Percentiles rank a stretch among this genome's conserved stretches.
phyloP scores from a whole-genome alignment of 148 eudicot species.

The Chenopodium album region DNA sequence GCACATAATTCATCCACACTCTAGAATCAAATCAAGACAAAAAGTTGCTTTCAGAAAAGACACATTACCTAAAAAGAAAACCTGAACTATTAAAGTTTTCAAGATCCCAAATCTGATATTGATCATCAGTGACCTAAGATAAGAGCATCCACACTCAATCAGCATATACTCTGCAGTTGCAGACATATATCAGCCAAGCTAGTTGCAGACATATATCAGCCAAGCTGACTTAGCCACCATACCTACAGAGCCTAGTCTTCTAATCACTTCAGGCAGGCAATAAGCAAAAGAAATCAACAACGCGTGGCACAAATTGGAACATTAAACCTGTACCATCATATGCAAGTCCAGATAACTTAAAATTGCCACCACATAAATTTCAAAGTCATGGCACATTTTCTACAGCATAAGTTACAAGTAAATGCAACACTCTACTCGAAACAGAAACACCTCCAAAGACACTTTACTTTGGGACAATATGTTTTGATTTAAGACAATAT shows the following conservation, averaged over 20 bases:
- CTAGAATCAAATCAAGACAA: neutral
- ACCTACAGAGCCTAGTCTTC: neutral
- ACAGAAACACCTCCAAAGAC: too few species aligned
- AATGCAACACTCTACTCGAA: too few species aligned
- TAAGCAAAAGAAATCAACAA: neutral
- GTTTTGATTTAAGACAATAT: neutral
- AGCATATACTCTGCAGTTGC: neutral
- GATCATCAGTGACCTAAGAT: neutral
- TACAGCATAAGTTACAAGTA: too few species aligned
- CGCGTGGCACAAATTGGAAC: neutral
- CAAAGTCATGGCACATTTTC: neutral
- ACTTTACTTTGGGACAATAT: too few species aligned
- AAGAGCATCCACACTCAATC: neutral
- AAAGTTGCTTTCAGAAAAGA: neutral
- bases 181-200: neutral
- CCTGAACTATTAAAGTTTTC: neutral
- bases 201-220: neutral
- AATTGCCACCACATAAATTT: neutral
- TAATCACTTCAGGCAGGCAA: neutral
- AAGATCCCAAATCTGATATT: neutral
- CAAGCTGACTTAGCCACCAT: slow-evolving; percentile 7
- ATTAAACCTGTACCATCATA: neutral
- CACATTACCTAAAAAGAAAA: neutral
- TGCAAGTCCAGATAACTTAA: neutral
- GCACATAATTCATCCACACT: neutral